A percentile compares a stretch with the other conserved stretches of the same genome.
These are phyloP conservation scores for Trametes coccinea DNA, from an alignment of 768 basidiomycete species.

Conservation along the genomic window DNA sequence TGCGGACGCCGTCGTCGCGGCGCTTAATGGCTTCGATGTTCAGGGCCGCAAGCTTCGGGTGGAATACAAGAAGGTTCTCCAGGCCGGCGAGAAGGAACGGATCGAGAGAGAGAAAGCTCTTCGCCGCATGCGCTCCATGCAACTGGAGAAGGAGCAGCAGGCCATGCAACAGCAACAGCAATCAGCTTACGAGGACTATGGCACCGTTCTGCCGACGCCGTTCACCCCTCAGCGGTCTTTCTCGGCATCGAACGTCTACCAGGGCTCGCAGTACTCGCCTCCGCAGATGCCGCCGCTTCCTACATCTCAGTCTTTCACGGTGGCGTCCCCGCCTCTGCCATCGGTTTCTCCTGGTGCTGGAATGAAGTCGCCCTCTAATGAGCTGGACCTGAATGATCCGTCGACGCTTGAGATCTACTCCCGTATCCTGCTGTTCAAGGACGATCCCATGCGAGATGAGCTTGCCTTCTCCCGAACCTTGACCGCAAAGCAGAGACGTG, in stretches of 20 bases:
- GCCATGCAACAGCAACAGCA: conserved; percentile 44
- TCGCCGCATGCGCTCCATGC: conserved; percentile 96
- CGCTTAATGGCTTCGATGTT: conserved; percentile 94
- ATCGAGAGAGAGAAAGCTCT: conserved; percentile 99
- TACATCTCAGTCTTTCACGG: conserved; percentile 43
- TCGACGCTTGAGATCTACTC: conserved; percentile 97
- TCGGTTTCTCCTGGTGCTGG: conserved; percentile 60
- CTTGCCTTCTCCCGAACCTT: conserved; percentile 93
- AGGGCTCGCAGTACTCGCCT: conserved; percentile 64
- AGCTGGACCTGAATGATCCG: conserved; percentile 95
- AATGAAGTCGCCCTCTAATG: conserved; percentile 59
- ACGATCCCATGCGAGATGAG: conserved; percentile 96
- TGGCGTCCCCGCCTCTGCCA: conserved; percentile 52
- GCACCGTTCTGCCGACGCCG: conserved; percentile 51
- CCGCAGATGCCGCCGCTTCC: conserved; percentile 46
- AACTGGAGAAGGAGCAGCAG: conserved; percentile 81
- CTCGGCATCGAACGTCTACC: conserved; percentile 62
- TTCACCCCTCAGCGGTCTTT: conserved; percentile 77
- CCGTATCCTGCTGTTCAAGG: conserved; percentile 93
- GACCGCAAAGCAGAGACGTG: conserved; percentile 80
- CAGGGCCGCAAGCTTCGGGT: conserved; percentile 97
- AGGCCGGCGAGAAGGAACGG: conserved; percentile 97
- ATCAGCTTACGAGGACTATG: conserved; percentile 68
- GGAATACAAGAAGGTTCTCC: conserved; percentile 99
- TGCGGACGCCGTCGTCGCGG: conserved; percentile 93